A percentile compares a stretch with the other conserved stretches of the same genome.
Conservation (phyloP, 1,284 basidiomycete species). For the Taiwanofungus camphoratus region DNA sequence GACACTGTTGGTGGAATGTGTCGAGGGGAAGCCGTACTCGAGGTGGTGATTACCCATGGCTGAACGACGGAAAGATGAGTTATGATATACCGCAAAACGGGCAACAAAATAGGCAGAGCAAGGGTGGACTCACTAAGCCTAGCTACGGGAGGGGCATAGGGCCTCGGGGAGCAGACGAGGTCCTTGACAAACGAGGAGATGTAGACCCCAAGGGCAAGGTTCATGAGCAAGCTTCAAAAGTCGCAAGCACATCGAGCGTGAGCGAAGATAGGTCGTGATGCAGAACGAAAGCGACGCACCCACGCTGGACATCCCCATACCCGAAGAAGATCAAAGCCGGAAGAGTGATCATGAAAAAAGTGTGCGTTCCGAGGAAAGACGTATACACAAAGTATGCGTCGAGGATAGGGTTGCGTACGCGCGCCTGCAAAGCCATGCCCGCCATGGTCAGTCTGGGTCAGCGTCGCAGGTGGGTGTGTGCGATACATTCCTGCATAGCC, state of each 20-base stretch:
- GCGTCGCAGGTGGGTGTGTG: too few relatives aligned
- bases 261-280: too few relatives aligned
- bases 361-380: constrained; percentile 86
- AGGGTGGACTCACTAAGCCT: constrained; percentile 62
- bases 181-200: constrained; percentile 85
- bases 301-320: constrained; percentile 61
- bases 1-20: constrained; percentile 89
- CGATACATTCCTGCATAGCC: constrained; percentile 61
- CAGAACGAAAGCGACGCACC: too few relatives aligned
- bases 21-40: constrained; percentile 94
- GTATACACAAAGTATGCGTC: constrained; percentile 92
- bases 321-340: constrained; percentile 90
- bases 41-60: constrained; percentile 82
- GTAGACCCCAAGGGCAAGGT: constrained; percentile 82
- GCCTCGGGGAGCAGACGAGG: constrained; percentile 85
- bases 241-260: too few relatives aligned
- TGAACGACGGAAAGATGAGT: too few relatives aligned
- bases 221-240: constrained; percentile 58
- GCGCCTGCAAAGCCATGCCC: constrained; percentile 45
- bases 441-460: not conserved
- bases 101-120: too few relatives aligned
- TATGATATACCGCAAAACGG: too few relatives aligned
- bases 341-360: constrained; percentile 89
- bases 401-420: constrained; percentile 62
- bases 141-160: constrained; percentile 86